Conservation (phyloP, 2,329 filamentous ascomycete genomes). For the Colletotrichum liaoningense region DNA sequence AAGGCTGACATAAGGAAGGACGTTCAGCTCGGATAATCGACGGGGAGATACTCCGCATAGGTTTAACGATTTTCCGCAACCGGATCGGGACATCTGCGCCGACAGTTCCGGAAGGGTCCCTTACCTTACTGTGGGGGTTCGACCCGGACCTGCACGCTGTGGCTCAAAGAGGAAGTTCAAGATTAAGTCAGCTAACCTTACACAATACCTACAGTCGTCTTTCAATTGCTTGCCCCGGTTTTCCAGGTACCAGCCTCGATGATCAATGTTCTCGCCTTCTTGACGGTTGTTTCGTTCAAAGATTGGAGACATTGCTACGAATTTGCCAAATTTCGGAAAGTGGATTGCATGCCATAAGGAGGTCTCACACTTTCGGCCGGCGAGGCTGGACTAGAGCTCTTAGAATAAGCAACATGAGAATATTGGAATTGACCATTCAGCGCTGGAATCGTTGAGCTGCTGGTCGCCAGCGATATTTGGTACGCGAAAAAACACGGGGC, state of each 20-base stretch:
- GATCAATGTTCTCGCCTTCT: neutral
- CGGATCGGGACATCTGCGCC: neutral
- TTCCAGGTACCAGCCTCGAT: neutral
- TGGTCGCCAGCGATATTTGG: neutral
- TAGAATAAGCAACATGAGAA: neutral
- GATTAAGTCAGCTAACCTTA: neutral
- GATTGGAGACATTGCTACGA: neutral
- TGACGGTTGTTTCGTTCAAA: neutral
- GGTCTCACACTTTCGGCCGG: neutral
- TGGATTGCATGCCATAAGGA: neutral
- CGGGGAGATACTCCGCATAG: neutral
- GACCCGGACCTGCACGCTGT: neutral
- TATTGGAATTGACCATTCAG: slow-evolving; percentile 11
- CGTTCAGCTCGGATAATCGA: neutral
- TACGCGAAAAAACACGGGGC: slow-evolving; percentile 34
- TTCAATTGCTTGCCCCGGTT: neutral
- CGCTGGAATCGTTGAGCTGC: neutral
- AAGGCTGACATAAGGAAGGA: neutral
- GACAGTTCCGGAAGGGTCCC: neutral
- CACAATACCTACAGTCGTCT: neutral
- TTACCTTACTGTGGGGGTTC: no score
- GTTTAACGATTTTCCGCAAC: neutral
- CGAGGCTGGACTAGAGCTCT: neutral
- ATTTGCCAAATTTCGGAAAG: neutral
- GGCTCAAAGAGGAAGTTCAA: neutral